Evolutionary conservation across 1,284 basidiomycete species (phyloP), one percentile per base, ranked within the genome.

Genomic region (Irpex sp.): DNA sequence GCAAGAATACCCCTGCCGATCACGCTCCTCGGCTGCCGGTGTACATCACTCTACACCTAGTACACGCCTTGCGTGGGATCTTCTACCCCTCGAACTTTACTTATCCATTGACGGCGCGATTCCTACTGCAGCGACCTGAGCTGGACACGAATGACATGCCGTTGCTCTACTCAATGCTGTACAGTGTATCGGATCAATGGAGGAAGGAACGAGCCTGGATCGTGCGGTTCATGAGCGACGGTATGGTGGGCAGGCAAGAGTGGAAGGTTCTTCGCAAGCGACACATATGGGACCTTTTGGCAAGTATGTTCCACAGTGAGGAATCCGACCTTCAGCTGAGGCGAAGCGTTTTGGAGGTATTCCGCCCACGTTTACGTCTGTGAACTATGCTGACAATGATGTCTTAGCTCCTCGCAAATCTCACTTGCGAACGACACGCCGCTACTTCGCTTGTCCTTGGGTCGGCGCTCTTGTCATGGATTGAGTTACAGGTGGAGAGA

Each of bases 131-230:
- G 75, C 84, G 94, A 26, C 88, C 93, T 0, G 79, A 83, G 52
- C 77, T 96, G 8, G 94, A 96, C 72, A 76, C 77, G 0, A 76
- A 73, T 4, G 94, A 97, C 71, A 90, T 96, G 1, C 95, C 95
- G 0, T 84, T 96, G 84, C 78, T 97, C 40, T 94, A 92, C 74
- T 82, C 82, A 9, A 89, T 96, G 85, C 80, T 98, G 2, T 97
- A 95, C 73, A 89, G 87, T 69, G 81, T 88, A 1, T 87, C 88
- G 52, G 88, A 74, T 21, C 67, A 92, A 36, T 93, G 91, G 87
- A 90, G 88, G 76, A 89, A 88, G 71, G 94, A 98, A 71, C 82
- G 94, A 19, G 81, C 81, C 1, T 98, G 95, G 95, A 95, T 98
- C 57, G 77, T 98, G 51, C 83, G 89, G 51, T 92, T 95, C 73